Conservation (phyloP, 345 rosid genomes). For the Populus davidiana region DNA sequence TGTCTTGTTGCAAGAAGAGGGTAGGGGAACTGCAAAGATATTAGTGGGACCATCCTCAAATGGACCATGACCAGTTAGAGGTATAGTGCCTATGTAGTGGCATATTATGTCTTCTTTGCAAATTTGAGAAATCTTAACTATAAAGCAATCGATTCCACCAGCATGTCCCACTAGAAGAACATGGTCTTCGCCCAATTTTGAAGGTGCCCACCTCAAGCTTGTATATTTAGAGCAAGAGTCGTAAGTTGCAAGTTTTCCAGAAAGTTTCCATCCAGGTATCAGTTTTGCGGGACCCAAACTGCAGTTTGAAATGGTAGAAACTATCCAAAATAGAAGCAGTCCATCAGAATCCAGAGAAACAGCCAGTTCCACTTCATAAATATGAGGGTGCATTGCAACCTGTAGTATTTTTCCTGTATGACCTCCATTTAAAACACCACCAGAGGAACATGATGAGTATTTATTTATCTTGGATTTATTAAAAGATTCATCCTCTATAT, state of each 20-base stretch:
- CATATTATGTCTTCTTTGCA: conserved; percentile 36
- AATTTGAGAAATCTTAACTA: conserved; percentile 46
- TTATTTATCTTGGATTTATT: conserved; percentile 30
- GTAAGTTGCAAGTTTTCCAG: conserved; percentile 50
- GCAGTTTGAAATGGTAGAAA: conserved; percentile 40
- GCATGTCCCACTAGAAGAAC: conserved; percentile 67
- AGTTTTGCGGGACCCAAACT: conserved; percentile 42
- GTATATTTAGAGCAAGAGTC: conserved; percentile 49
- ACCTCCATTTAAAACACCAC: conserved; percentile 44
- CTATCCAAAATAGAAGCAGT: conserved; percentile 65
- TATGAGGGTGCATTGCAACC: conserved; percentile 57
- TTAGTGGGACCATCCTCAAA: conserved; percentile 52
- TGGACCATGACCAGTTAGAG: conserved; percentile 43
- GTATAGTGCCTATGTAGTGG: conserved; percentile 65
- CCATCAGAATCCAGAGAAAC: conserved; percentile 83
- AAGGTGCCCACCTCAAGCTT: conserved; percentile 81
- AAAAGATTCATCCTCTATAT: conserved; percentile 34
- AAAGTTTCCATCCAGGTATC: conserved; percentile 54
- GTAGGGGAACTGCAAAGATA: conserved; percentile 55
- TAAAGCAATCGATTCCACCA: conserved; percentile 79
- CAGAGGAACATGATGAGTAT: conserved; percentile 28
- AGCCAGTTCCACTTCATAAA: conserved; percentile 48
- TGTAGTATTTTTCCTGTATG: conserved; percentile 66
- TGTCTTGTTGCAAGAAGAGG: conserved; percentile 49
- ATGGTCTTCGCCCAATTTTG: conserved; percentile 47